Evolutionary conservation across 306 rosid genomes (phyloP).

Genomic region (Cucurbita pepo): DNA sequence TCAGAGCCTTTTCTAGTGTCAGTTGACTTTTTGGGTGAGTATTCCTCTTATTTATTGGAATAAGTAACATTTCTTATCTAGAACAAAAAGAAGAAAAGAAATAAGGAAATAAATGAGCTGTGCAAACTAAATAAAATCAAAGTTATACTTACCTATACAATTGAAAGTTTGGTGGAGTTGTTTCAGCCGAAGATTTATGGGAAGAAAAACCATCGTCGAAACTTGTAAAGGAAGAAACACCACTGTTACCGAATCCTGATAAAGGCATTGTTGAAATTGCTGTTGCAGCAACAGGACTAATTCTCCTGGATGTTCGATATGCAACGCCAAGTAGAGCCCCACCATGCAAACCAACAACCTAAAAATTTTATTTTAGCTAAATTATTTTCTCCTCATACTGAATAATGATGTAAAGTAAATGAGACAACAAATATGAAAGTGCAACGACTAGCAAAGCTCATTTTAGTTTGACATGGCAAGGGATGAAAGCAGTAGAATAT

Average conservation of each 20-base stretch:
- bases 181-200: constrained; percentile 56
- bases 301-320: constrained; percentile 85
- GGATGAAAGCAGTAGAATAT: neutral
- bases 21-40: neutral
- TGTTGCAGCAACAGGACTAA: constrained; percentile 88
- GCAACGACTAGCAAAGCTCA: neutral
- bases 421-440: neutral
- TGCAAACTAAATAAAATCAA: neutral
- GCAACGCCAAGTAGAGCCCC: constrained; percentile 97
- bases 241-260: constrained; percentile 80
- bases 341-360: constrained; percentile 98
- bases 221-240: constrained; percentile 82
- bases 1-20: neutral
- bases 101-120: neutral
- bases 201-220: constrained; percentile 78
- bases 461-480: neutral
- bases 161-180: constrained; percentile 81
- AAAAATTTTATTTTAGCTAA: constrained; percentile 13
- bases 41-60: neutral
- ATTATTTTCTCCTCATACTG: constrained; percentile 1
- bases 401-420: neutral
- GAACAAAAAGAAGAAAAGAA: neutral
- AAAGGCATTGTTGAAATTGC: constrained; percentile 98
- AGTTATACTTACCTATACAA: constrained; percentile 49
- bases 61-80: neutral